Conservation (phyloP, 257 asterid species). For the Salvia splendens region DNA sequence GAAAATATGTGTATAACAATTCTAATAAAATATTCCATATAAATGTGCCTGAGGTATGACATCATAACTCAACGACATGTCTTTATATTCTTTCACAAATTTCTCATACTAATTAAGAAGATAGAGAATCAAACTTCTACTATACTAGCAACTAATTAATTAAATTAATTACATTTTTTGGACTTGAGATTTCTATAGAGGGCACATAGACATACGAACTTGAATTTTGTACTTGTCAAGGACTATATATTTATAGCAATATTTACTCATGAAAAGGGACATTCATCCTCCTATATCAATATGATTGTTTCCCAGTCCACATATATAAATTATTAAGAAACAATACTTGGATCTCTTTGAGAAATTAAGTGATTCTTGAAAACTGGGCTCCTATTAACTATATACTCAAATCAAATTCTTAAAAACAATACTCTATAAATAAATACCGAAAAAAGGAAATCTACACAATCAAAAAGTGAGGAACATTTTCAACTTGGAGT, state of each 20-base stretch:
- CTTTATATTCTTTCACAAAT: too few species aligned
- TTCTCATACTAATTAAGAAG: too few species aligned
- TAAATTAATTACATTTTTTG: too few species aligned
- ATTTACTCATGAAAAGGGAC: conserved; percentile 43
- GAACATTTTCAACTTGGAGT: background rate
- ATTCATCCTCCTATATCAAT: conserved; percentile 39
- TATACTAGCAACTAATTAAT: too few species aligned
- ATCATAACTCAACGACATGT: too few species aligned
- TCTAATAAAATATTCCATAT: too few species aligned
- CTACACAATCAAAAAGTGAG: background rate
- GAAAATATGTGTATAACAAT: too few species aligned
- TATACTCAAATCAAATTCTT: background rate
- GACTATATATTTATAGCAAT: conserved; percentile 36
- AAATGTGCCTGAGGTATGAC: too few species aligned
- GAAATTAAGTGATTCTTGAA: background rate
- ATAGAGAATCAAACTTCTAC: too few species aligned
- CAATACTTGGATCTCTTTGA: background rate
- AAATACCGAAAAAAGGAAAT: background rate
- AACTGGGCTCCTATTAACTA: background rate
- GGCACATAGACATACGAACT: conserved; percentile 26
- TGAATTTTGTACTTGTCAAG: conserved; percentile 28
- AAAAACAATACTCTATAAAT: too few species aligned
- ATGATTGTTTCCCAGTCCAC: conserved; percentile 40
- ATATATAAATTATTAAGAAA: conserved; percentile 3
- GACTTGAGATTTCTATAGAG: conserved; percentile 19